Conservation (phyloP, 2,329 filamentous ascomycete species). For the Talaromyces atroroseus region DNA sequence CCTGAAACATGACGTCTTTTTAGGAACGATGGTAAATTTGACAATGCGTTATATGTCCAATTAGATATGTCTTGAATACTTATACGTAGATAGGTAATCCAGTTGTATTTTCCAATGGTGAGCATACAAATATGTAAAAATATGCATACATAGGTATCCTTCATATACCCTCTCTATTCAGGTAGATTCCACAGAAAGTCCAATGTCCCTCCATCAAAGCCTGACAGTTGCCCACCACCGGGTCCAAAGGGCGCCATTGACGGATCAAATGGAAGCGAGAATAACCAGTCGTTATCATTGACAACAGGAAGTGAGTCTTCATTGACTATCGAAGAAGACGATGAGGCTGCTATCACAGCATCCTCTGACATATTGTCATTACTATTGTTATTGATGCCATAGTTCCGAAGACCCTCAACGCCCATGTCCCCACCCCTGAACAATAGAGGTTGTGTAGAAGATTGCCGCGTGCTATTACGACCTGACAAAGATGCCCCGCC, state of each 20-base stretch:
- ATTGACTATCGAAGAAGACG: conserved; percentile 12
- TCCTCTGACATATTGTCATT: not conserved
- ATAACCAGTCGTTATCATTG: conserved; percentile 37
- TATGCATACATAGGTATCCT: not conserved
- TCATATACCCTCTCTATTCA: not conserved
- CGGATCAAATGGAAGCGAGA: conserved; percentile 38
- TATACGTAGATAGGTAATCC: not conserved
- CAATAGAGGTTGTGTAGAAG: conserved; percentile 9
- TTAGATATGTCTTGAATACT: not conserved
- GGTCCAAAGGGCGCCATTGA: conserved; percentile 42
- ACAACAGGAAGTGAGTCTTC: conserved; percentile 15
- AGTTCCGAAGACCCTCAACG: not conserved
- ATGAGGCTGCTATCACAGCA: not conserved
- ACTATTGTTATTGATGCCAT: not conserved
- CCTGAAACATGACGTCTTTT: too few species aligned
- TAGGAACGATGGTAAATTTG: too few species aligned
- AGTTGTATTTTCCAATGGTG: not conserved
- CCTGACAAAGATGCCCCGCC: not conserved
- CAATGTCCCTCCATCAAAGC: conserved; percentile 35
- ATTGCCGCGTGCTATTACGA: conserved; percentile 14
- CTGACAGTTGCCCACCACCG: conserved; percentile 33
- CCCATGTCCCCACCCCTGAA: not conserved
- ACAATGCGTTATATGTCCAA: not conserved
- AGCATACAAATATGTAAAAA: not conserved
- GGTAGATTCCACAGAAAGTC: conserved; percentile 43